phyloP scores from a whole-genome alignment of 345 rosid genomes.

The Clausena lansium region DNA sequence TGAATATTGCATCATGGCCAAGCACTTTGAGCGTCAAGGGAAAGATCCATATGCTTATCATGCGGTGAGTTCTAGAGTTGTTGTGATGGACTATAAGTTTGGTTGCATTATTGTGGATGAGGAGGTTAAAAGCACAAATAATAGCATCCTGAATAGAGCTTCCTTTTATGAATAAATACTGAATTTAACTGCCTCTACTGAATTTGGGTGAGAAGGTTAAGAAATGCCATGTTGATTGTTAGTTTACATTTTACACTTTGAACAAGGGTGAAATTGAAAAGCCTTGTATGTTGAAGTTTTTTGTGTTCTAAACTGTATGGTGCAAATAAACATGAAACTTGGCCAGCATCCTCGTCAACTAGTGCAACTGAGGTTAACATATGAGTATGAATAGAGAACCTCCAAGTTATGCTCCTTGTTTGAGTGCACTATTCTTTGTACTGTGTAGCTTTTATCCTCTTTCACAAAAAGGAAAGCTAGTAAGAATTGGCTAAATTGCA shows the following conservation, averaged over 20 bases:
- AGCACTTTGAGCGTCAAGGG: slow-evolving; percentile 93
- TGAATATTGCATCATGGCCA: slow-evolving; percentile 76
- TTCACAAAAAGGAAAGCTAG: not conserved
- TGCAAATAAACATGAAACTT: not conserved
- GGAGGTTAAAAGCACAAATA: not conserved
- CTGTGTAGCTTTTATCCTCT: not conserved
- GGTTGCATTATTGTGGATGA: not conserved
- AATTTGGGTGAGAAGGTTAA: not conserved
- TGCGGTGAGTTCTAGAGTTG: slow-evolving; percentile 46
- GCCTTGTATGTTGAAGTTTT: not conserved
- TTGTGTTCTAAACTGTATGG: not conserved
- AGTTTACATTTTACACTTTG: not conserved
- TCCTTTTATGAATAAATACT: not conserved
- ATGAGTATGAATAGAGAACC: not conserved
- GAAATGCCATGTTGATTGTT: not conserved
- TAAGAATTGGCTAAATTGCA: not conserved
- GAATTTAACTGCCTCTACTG: not conserved
- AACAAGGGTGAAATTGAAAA: not conserved
- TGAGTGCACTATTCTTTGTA: not conserved
- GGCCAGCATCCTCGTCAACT: not conserved
- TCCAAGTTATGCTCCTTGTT: not conserved
- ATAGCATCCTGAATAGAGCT: not conserved
- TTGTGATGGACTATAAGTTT: not conserved
- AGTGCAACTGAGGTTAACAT: not conserved
- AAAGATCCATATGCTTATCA: slow-evolving; percentile 91